Evolutionary conservation across 345 rosid genomes (phyloP), one percentile per base, ranked within the genome.

Genomic region (Arabis hirsuta): DNA sequence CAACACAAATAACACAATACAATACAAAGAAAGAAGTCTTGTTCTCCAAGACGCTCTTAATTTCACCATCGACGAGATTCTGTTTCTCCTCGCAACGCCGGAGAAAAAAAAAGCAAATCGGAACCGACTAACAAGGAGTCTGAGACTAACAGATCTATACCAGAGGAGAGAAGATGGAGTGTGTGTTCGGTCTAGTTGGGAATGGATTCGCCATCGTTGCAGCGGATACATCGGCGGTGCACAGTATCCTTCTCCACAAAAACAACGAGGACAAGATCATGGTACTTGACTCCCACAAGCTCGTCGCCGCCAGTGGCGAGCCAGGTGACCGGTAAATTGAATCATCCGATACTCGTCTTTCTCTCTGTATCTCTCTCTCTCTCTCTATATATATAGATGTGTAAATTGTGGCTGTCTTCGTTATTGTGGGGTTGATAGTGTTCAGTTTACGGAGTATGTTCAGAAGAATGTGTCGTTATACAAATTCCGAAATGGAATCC

Each of bases 191-290:
- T 57, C 67, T 95, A 1, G 97, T 91, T 10, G 99, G 99, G 10
- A 73, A 86, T 63, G 99, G 89, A 31, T 95, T 91, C 84, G 87
- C 96, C 9, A 75, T 95, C 56, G 78, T 95, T 22, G 96, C 64
- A 29, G 96, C 99, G 0, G 99, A 95, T 69, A 83, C 98, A 29
- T 95, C 97, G 69, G 98, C 99, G 6, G 96, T 88, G 10, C 83
- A 86, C 84, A 95, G 98, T 74, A 91, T 95, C 38, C 83, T 95
- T 38, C 90, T 91, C 20, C 99, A 95, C 85, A 91, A 95, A 65
- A 84, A 93, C 41, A 84, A 95, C 70, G 99, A 95, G 79, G 99
- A 91, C 84, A 95, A 95, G 80, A 90, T 95, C 88, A 95, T 95
- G 98, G 39, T 81, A 29, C 99, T 95, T 29, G 99, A 95, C 61